phyloP scores from a whole-genome alignment of 352 stramenopile species.

The Phytopythium chamaehyphon region DNA sequence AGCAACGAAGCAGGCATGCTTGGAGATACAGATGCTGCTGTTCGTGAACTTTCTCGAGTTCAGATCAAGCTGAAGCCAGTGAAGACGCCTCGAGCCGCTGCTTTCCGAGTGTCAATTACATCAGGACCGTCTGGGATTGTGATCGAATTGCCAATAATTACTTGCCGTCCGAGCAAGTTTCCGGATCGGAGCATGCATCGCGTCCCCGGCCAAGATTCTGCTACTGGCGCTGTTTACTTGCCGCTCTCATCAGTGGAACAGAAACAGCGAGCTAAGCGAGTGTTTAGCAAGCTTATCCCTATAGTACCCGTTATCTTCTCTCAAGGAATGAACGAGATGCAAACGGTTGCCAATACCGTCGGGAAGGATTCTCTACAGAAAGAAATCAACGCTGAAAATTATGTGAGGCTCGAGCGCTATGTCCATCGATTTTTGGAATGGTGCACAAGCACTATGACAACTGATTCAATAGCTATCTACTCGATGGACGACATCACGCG shows the following conservation, averaged over 20 bases:
- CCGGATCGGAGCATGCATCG: conserved; percentile 63
- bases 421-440: conserved; percentile 35
- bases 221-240: conserved; percentile 72
- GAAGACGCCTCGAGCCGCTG: conserved; percentile 48
- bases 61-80: conserved; percentile 71
- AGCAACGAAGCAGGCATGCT: conserved; percentile 84
- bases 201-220: conserved; percentile 64
- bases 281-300: conserved; percentile 53
- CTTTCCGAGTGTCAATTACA: conserved; percentile 71
- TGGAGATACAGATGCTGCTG: conserved; percentile 76
- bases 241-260: conserved; percentile 39
- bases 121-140: conserved; percentile 51
- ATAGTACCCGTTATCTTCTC: conserved; percentile 82
- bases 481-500: conserved; percentile 22
- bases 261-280: conserved; percentile 44
- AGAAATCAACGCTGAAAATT: conserved; percentile 80
- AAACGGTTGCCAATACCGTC: conserved; percentile 90
- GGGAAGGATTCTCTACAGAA: conserved; percentile 70
- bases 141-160: conserved; percentile 75
- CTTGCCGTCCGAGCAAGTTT: conserved; percentile 32
- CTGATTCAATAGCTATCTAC: conserved; percentile 19
- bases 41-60: conserved; percentile 66
- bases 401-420: conserved; percentile 57
- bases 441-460: conserved; percentile 19
- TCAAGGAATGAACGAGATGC: conserved; percentile 93